Conservation (phyloP, 2,329 filamentous ascomycete genomes). For the Nigrospora osmanthi region DNA sequence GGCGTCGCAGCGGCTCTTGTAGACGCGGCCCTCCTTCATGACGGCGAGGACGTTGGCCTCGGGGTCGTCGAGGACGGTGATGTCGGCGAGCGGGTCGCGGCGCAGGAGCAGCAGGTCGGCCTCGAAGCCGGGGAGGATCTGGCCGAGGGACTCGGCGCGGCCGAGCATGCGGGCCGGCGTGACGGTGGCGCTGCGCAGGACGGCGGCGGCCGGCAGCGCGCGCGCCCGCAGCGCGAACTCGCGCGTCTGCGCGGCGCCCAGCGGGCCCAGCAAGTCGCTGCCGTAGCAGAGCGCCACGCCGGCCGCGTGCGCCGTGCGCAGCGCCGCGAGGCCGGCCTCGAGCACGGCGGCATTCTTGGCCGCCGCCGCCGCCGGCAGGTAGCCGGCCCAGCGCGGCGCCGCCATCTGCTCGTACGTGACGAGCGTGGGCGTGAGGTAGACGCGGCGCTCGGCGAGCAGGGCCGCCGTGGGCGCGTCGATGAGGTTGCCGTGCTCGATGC, state of each 20-base stretch:
- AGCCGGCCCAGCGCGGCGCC: constrained; percentile 27
- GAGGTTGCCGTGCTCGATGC: constrained; percentile 38
- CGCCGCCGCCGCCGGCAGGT: constrained; percentile 29
- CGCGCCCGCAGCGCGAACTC: constrained; percentile 38
- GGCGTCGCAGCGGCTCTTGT: constrained; percentile 11
- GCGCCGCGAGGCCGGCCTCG: constrained; percentile 30
- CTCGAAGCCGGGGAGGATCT: constrained; percentile 36
- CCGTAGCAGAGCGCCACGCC: constrained; percentile 48
- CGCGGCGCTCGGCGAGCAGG: constrained; percentile 37
- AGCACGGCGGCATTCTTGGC: constrained; percentile 41
- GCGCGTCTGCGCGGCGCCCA: constrained; percentile 37
- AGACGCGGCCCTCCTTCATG: constrained; percentile 42
- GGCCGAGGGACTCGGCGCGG: constrained; percentile 34
- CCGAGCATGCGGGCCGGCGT: constrained; percentile 39
- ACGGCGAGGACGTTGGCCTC: constrained; percentile 37
- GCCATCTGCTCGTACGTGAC: constrained; percentile 40
- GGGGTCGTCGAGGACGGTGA: constrained; percentile 37
- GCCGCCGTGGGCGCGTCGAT: constrained; percentile 28
- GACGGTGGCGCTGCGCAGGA: constrained; percentile 42
- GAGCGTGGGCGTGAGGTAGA: constrained; percentile 43
- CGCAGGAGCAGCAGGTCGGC: constrained; percentile 43
- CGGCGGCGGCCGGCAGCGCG: constrained; percentile 30
- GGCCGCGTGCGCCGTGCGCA: constrained; percentile 37
- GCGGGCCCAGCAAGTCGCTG: constrained; percentile 42
- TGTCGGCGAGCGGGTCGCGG: constrained; percentile 42